Percentiles rank a stretch among this genome's conserved stretches.
These are phyloP conservation scores for Rhinocladiella mackenziei DNA, from an alignment of 2,329 filamentous ascomycete species.

Conservation along the genomic window DNA sequence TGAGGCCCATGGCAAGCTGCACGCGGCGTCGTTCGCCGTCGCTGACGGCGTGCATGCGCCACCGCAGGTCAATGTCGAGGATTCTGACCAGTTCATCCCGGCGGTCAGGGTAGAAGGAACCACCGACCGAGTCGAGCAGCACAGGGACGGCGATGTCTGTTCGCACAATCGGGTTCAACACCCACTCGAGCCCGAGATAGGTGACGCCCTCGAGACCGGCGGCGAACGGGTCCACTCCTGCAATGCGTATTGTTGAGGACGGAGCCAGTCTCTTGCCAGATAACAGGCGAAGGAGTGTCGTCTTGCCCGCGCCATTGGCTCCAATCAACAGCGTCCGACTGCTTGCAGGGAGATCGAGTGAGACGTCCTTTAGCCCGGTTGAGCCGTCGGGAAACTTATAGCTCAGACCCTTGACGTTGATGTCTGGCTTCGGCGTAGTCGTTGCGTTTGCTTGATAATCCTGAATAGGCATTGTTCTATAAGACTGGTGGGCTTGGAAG, in stretches of 20 bases:
- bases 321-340: slow-evolving; percentile 90
- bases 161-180: slow-evolving; percentile 91
- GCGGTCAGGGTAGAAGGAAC: slow-evolving; percentile 73
- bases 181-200: slow-evolving; percentile 97
- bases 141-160: slow-evolving; percentile 90
- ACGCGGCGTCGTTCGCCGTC: slow-evolving; percentile 90
- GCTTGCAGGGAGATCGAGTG: slow-evolving; percentile 70
- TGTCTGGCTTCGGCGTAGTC: slow-evolving; percentile 49
- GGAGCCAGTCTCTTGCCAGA: slow-evolving; percentile 93
- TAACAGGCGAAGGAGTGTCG: slow-evolving; percentile 87
- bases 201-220: slow-evolving; percentile 87
- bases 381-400: slow-evolving; percentile 87
- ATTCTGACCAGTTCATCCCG: slow-evolving; percentile 83
- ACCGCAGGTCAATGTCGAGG: slow-evolving; percentile 83
- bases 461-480: no score
- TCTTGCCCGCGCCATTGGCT: slow-evolving; percentile 94
- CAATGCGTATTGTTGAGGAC: slow-evolving; percentile 66
- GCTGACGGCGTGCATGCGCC: slow-evolving; percentile 94
- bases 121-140: slow-evolving; percentile 79
- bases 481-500: no score
- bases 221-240: slow-evolving; percentile 86
- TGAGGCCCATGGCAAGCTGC: slow-evolving; percentile 90
- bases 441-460: not conserved
- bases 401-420: slow-evolving; percentile 70
- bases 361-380: slow-evolving; percentile 70